Percentiles rank a stretch among this genome's conserved stretches.
Conservation (phyloP, 192 early-diverging fungal genomes). For the Coemansia sp. region DNA sequence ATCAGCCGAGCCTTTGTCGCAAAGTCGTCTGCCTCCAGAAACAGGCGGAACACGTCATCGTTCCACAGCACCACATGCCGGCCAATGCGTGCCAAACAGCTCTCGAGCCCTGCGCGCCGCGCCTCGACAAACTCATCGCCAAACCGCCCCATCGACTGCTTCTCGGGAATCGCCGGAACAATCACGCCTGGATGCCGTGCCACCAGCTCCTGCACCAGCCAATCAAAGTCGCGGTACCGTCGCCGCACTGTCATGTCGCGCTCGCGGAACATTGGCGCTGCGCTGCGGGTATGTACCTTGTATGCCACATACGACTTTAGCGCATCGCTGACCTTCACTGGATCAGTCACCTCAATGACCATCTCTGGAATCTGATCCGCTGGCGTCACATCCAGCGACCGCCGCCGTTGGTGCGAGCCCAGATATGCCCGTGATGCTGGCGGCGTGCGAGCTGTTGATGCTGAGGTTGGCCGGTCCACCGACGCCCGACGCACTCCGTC, state of each 20-base stretch:
- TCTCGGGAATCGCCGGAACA: conserved; percentile 91
- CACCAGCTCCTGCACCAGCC: conserved; percentile 84
- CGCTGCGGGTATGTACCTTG: conserved; percentile 82
- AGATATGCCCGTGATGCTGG: conserved; percentile 24
- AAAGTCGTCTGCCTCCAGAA: conserved; percentile 87
- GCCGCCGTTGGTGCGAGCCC: conserved; percentile 41
- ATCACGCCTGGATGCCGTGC: conserved; percentile 82
- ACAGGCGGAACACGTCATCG: conserved; percentile 79
- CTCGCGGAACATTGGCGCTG: conserved; percentile 72
- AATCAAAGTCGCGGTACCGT: conserved; percentile 90
- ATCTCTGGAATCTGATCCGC: conserved; percentile 57
- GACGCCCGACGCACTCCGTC: conserved; percentile 24
- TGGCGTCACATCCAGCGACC: conserved; percentile 44
- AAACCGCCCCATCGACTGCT: conserved; percentile 89
- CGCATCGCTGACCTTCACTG: conserved; percentile 87
- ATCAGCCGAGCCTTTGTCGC: conserved; percentile 57
- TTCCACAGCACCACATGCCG: conserved; percentile 79
- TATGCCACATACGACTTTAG: conserved; percentile 85
- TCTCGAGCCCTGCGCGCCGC: conserved; percentile 78
- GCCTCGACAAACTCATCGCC: conserved; percentile 95
- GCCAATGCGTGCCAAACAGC: conserved; percentile 76
- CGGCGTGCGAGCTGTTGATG: conserved; percentile 7
- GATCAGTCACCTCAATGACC: conserved; percentile 75
- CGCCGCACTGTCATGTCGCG: conserved; percentile 80
- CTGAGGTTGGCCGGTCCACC: conserved; percentile 13